These are phyloP conservation scores for Alternaria alternata DNA, from an alignment of 2,329 filamentous ascomycete genomes.

Conservation along the genomic window DNA sequence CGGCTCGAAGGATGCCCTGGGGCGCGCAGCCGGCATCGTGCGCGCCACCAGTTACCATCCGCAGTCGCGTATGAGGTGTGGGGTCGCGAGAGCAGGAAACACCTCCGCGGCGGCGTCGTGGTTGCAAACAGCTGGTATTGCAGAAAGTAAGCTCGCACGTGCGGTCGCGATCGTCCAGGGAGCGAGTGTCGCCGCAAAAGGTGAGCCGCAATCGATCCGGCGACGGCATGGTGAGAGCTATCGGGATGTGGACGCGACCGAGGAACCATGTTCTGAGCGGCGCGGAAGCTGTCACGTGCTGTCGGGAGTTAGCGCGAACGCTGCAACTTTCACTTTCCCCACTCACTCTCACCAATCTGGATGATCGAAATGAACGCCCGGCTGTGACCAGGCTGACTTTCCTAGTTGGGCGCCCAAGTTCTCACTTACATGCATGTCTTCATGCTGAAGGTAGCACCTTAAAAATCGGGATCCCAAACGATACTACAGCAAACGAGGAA, in stretches of 20 bases:
- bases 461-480: background rate
- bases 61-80: conserved; percentile 8
- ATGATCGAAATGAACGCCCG: background rate
- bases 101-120: conserved; percentile 7
- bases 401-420: background rate
- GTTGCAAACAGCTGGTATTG: background rate
- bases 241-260: conserved; percentile 6
- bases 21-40: conserved; percentile 78
- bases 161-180: background rate
- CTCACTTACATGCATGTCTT: background rate
- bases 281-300: conserved; percentile 17
- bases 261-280: conserved; percentile 3
- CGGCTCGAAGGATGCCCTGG: conserved; percentile 89
- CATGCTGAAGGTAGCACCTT: background rate
- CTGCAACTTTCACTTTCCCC: conserved; percentile 2
- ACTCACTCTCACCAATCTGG: conserved; percentile 10
- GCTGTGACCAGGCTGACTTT: background rate
- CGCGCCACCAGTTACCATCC: conserved; percentile 16
- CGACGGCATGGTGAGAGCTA: background rate
- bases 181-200: background rate
- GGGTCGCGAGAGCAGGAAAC: background rate
- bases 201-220: background rate
- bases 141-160: background rate
- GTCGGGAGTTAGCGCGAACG: conserved; percentile 21
- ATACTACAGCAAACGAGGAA: background rate